Evolutionary conservation across 2,329 filamentous ascomycete species (phyloP), one percentile per base, ranked within the genome.

Genomic region (Pseudocercospora cruenta): DNA sequence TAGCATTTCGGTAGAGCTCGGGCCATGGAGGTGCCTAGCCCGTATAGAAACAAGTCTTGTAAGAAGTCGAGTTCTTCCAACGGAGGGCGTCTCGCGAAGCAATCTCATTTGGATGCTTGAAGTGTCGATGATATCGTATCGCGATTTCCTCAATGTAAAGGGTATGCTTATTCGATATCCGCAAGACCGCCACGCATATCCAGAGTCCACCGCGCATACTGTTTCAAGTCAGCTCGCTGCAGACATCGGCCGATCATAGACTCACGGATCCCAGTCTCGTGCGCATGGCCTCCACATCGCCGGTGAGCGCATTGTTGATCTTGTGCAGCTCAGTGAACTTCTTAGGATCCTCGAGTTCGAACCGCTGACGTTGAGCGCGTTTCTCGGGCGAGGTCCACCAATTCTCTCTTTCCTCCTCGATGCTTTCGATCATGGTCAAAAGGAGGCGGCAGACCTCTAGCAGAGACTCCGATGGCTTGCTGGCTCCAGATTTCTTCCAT

Each of bases 311-410:
- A 36, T 71, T 72, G 53, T 72, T 72, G 59, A 72, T 71, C 60
- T 70, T 71, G 31, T 72, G 71, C 58, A 73, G 31, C 9, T 68
- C 64, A 12, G 68, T 63, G 8, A 72, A 28, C 60, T 68, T 72
- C 58, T 64, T 60, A 55, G 69, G 59, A 33, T 71, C 60, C 0
- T 64, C 69, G 5, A 49, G 33, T 39, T 69, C 69, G 31, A 71
- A 62, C 1, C 61, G 54, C 43, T 66, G 39, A 4, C 70, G 61
- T 33, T 68, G n/a, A 3, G 60, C 66, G 10, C 63, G 57, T 65
- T 71, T 72, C 53, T 69, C 66, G 9, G 66, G 64, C 10, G 65
- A 66, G 1, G 43, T 67, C 69, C 71, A 72, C 69, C 71, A 72
- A 7, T 51, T 60, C 47, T 66, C 53, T 21, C 71, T 59, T 2